Evolutionary conservation across 177 flowering plant genomes (phyloP).

Genomic region (Vitis hybrid): DNA sequence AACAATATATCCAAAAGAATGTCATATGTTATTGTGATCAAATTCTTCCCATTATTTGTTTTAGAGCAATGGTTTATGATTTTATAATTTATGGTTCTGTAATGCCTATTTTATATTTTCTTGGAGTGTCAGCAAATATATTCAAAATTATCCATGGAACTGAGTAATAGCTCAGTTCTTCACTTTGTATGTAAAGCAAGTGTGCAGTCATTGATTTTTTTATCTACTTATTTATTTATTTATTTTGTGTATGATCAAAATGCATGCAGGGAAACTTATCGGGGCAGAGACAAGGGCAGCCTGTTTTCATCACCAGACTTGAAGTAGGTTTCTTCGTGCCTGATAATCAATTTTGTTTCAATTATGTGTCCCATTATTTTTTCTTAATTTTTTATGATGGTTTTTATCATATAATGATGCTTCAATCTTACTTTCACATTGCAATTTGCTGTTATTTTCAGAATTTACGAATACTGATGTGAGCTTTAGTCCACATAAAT

Average conservation of each 20-base stretch:
- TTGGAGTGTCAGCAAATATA: no score
- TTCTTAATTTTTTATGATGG: neutral
- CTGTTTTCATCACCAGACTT: conserved; percentile 86
- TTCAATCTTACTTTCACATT: neutral
- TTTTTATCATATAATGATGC: neutral
- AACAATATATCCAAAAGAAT: no score
- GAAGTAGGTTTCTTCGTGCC: conserved; percentile 57
- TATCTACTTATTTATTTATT: neutral
- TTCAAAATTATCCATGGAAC: neutral
- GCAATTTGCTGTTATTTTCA: no score
- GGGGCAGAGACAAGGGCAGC: conserved; percentile 97
- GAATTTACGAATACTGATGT: neutral
- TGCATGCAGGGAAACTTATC: conserved; percentile 81
- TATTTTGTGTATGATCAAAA: neutral
- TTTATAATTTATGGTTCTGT: no score
- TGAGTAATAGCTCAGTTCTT: neutral
- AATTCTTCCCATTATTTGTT: no score
- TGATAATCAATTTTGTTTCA: neutral
- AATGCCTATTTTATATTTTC: no score
- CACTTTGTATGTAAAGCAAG: neutral
- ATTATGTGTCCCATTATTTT: neutral
- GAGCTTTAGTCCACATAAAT: no score
- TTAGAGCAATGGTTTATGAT: no score
- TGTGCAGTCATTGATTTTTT: conserved; percentile 4
- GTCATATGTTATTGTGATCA: no score